Evolutionary conservation across 345 rosid species (phyloP), one percentile per base, ranked within the genome.

Genomic region (Microcos paniculata): DNA sequence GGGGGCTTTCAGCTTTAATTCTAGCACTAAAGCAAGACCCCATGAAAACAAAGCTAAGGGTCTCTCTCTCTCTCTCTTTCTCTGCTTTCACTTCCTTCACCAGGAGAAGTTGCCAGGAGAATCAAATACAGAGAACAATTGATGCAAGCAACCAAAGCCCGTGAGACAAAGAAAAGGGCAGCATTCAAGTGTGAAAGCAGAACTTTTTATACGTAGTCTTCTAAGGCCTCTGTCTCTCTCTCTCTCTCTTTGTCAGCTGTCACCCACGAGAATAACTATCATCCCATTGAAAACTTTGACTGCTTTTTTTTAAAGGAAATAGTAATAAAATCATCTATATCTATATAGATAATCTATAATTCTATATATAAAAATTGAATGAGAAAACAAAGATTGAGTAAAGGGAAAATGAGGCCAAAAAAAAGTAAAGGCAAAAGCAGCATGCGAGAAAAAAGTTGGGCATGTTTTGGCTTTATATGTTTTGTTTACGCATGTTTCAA

Each of bases 1-100:
- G 69, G 82, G 83, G 85, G 69, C 82, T 79, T 57, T 87, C 87
- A 55, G 87, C 89, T 84, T 86, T 80, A 78, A 89, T 79, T 71
- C 82, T 83, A 55, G 88, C 78, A 78, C 98, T 89, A 45, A 87
- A 83, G 51, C 96, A 90, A 83, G 94, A 86, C 79, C 98, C 97
- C 98, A 94, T 89, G 38, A 67, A 66, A 30, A 52, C 3, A 57
- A 9, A 43, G 51, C 72, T 21, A 45, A 58, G 19, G 73, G 38
- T 77, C 23, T 57, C n/a, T n/a, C n/a, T n/a, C n/a, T n/a, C n/a
- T n/a, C n/a, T n/a, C n/a, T n/a, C n/a, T n/a, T n/a, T n/a, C n/a
- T 38, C 38, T 33, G 28, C 67, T 55, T 65, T 45, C 69, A 46
- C 15, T 45, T 68, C 38, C 56, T 67, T 35, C 76, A 45, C 45